Evolutionary conservation across 345 rosid species (phyloP).

Genomic region (Syzygium aqueum): DNA sequence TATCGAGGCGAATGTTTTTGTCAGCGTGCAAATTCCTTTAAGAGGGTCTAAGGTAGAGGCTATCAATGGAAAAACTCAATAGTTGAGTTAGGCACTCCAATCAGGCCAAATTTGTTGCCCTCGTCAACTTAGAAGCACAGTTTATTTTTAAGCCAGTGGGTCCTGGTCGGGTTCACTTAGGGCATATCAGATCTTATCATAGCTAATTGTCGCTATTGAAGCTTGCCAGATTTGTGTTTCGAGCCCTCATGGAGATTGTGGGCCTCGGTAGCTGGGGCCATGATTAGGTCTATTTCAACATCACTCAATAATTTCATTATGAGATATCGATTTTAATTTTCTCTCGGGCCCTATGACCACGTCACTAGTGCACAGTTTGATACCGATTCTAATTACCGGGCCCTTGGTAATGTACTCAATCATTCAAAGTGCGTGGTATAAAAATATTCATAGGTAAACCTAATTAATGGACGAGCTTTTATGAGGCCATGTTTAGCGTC

Average conservation of each 20-base stretch:
- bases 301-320: background rate
- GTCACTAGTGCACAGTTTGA: background rate
- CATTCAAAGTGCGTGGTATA: background rate
- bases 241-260: background rate
- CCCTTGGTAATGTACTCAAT: background rate
- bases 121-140: background rate
- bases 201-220: background rate
- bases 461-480: background rate
- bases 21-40: accelerated
- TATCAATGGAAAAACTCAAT: background rate
- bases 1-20: background rate
- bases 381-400: background rate
- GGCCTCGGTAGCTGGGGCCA: background rate
- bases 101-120: background rate
- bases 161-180: background rate
- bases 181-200: background rate
- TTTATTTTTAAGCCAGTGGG: background rate
- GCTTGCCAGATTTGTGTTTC: background rate
- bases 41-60: background rate
- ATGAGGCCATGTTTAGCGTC: background rate
- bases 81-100: background rate
- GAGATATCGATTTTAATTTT: background rate
- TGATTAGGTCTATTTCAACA: background rate
- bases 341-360: background rate
- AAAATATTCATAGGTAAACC: background rate